phyloP scores from a whole-genome alignment of 2,329 filamentous ascomycete species.

The Spiromastix sp. region DNA sequence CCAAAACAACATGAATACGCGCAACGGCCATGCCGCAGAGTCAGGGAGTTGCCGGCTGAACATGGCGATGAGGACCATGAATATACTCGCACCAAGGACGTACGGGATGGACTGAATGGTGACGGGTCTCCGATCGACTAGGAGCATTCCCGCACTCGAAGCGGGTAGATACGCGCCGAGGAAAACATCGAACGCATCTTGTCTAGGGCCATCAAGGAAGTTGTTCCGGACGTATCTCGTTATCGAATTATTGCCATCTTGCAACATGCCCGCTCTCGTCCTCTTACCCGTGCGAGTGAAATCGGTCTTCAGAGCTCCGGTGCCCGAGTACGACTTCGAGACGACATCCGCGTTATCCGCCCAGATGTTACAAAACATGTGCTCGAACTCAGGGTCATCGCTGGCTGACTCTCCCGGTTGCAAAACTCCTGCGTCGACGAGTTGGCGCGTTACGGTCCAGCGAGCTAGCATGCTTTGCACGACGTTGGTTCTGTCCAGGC shows the following conservation, averaged over 20 bases:
- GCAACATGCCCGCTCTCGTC: constrained; percentile 72
- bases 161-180: constrained; percentile 66
- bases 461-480: constrained; percentile 95
- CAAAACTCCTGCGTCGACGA: constrained; percentile 74
- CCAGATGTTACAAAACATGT: constrained; percentile 94
- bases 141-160: constrained; percentile 61
- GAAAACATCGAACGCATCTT: constrained; percentile 94
- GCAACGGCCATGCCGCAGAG: constrained; percentile 66
- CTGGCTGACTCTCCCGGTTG: constrained; percentile 65
- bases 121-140: constrained; percentile 74
- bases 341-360: constrained; percentile 97
- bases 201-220: constrained; percentile 83
- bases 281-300: constrained; percentile 88
- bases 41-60: constrained; percentile 64
- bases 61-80: constrained; percentile 66
- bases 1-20: constrained; percentile 75
- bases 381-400: constrained; percentile 73
- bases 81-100: constrained; percentile 72
- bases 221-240: constrained; percentile 91
- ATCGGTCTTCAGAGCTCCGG: constrained; percentile 95
- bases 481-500: constrained; percentile 92
- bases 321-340: constrained; percentile 85
- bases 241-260: constrained; percentile 78
- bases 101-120: constrained; percentile 93
- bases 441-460: constrained; percentile 78